Evolutionary conservation across 768 basidiomycete genomes (phyloP), one percentile per base, ranked within the genome.

Genomic region (Boletus rubropictus): DNA sequence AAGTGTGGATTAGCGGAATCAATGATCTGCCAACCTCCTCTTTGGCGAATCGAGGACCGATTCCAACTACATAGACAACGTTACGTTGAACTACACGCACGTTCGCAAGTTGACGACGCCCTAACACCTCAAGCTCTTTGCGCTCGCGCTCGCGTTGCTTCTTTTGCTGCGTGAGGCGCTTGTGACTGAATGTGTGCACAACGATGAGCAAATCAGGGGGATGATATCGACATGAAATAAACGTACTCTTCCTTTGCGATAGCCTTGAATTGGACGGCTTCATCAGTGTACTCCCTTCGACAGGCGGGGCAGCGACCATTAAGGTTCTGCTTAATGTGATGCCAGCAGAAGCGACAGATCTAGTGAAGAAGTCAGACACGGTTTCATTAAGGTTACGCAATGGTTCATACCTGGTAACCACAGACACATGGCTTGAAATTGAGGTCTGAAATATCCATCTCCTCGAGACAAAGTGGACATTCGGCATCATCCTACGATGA

Each of bases 271-370:
- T 97, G 90, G 28, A 96, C 86, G 34, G 83, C 78, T 46, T 96
- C 89, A 55, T 97, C 92, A 8, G 89, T 86, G 63, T 97, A 98
- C 46, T 87, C 78, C 54, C 94, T 76, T 59, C 96, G 78, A 70
- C 96, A 99, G 17, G 96, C 96, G 32, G 96, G 96, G 66, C 96
- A 99, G 41, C 90, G 84, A 53, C 92, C 85, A 66, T 98, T 98
- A 51, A 95, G 76, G 70, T 96, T 90, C 69, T 89, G 82, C 72
- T 89, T 86, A 76, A 96, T 95, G 70, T 98, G 93, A 69, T 99
- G 90, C 82, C 93, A 98, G 69, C 96, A 99, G 72, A 99, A 99
- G 47, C 92, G 86, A 67, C 96, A 99, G 56, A 99, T 91, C 96
- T 99, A 54, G 39, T 34, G 44, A n/a, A 43, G 50, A 51, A 44